Percentiles rank a stretch among this genome's conserved stretches.
Evolutionary conservation across 2,329 filamentous ascomycete genomes (phyloP).

Genomic region (Penicillium nordicum): DNA sequence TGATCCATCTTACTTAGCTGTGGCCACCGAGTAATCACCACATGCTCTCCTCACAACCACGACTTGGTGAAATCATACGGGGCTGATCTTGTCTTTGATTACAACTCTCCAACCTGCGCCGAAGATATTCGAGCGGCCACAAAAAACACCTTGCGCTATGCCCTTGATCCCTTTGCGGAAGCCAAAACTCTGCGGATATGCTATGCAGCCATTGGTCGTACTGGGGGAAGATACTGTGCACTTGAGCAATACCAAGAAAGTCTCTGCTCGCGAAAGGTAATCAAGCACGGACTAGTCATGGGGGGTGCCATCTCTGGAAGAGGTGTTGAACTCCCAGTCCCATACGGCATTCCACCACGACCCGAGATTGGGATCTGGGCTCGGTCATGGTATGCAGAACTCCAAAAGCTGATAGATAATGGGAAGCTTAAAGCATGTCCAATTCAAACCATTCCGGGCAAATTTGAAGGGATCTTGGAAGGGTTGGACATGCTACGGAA

Average conservation of each 20-base stretch:
- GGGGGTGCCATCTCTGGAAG: constrained; percentile 22
- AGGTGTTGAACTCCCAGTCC: constrained; percentile 22
- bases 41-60: constrained; percentile 34
- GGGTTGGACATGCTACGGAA: constrained; percentile 17
- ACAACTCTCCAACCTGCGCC: constrained; percentile 31
- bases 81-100: constrained; percentile 38
- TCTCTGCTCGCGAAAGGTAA: constrained; percentile 16
- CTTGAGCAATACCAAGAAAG: constrained; percentile 22
- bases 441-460: constrained; percentile 8
- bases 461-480: constrained; percentile 17
- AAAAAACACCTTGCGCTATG: constrained; percentile 31
- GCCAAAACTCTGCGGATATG: constrained; percentile 19
- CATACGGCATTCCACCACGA: constrained; percentile 17
- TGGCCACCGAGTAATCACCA: constrained; percentile 34
- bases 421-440: constrained; percentile 16
- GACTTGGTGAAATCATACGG: constrained; percentile 35
- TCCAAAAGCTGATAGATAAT: constrained; percentile 12
- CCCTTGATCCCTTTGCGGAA: constrained; percentile 23
- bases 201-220: constrained; percentile 20
- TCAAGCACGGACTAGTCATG: constrained; percentile 25
- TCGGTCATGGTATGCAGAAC: constrained; percentile 15
- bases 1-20: constrained; percentile 6
- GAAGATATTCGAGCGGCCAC: constrained; percentile 31
- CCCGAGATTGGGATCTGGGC: constrained; percentile 23
- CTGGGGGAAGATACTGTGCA: constrained; percentile 23